Conservation (phyloP, 805 yeast genomes). For the Metschnikowia noctiluminum region DNA sequence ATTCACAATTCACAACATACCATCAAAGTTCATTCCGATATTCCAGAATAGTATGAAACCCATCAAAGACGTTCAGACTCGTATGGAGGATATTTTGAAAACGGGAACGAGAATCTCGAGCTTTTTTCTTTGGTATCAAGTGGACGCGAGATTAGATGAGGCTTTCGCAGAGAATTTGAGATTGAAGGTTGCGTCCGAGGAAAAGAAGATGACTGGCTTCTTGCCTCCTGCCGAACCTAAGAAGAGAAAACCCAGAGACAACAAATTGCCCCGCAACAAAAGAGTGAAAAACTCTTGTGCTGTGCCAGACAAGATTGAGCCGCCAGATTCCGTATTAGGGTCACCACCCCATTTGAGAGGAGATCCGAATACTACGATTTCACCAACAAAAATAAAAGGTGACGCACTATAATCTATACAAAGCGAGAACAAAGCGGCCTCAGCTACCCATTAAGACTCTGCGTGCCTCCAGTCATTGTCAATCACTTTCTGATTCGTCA, state of each 20-base stretch:
- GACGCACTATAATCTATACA: too few relatives aligned
- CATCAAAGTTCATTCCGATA: constrained; percentile 61
- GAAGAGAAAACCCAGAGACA: constrained; percentile 34
- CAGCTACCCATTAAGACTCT: too few relatives aligned
- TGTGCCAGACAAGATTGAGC: background rate
- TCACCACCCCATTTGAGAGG: too few relatives aligned
- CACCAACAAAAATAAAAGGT: background rate
- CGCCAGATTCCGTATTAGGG: background rate
- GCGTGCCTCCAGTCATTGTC: too few relatives aligned
- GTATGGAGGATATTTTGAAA: constrained; percentile 60
- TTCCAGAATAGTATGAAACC: constrained; percentile 63
- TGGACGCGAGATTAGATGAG: constrained; percentile 74
- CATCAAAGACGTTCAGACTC: constrained; percentile 49
- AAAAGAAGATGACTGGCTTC: constrained; percentile 43
- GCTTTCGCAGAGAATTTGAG: constrained; percentile 61
- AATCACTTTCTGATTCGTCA: background rate
- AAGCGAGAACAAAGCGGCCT: too few relatives aligned
- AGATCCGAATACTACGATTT: background rate
- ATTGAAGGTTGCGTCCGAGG: constrained; percentile 52
- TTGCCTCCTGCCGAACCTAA: constrained; percentile 21
- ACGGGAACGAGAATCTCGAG: constrained; percentile 59
- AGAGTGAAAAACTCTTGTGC: constrained; percentile 13
- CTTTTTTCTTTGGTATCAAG: constrained; percentile 76
- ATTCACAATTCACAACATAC: constrained; percentile 60
- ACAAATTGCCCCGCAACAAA: constrained; percentile 18